These are phyloP conservation scores for Beta macrorhiza DNA, from an alignment of 179 eudicot species.

Conservation along the genomic window DNA sequence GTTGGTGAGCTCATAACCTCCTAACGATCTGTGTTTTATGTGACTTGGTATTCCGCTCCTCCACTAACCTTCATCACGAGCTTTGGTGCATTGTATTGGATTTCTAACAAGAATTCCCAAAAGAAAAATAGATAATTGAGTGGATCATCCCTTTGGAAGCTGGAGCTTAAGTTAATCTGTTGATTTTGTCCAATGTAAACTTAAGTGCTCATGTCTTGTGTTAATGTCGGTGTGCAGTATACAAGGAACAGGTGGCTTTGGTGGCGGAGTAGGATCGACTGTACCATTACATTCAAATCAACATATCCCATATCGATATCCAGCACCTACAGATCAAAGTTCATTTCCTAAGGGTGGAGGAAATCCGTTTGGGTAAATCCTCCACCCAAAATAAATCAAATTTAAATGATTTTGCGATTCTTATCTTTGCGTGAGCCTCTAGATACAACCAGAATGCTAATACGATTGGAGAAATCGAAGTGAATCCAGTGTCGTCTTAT, in stretches of 20 bases:
- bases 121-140: too few relatives aligned
- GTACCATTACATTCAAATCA: constrained; percentile 41
- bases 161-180: too few relatives aligned
- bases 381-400: not conserved
- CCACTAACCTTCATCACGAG: not conserved
- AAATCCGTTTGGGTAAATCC: constrained; percentile 66
- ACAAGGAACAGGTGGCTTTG: constrained; percentile 33
- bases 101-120: too few relatives aligned
- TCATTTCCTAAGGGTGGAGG: constrained; percentile 42
- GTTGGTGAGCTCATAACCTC: too few relatives aligned
- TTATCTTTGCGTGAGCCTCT: not conserved
- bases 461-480: not conserved
- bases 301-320: constrained; percentile 26
- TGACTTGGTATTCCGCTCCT: not conserved
- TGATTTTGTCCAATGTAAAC: too few relatives aligned
- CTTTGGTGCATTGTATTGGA: not conserved
- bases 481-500: not conserved
- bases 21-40: not conserved
- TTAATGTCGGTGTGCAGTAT: constrained; percentile 37
- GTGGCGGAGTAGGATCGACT: constrained; percentile 32
- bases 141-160: too few relatives aligned
- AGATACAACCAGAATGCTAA: not conserved
- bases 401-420: not conserved
- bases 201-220: not conserved
- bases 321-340: constrained; percentile 35